Conservation (phyloP, 345 rosid species). For the Clausena lansium region DNA sequence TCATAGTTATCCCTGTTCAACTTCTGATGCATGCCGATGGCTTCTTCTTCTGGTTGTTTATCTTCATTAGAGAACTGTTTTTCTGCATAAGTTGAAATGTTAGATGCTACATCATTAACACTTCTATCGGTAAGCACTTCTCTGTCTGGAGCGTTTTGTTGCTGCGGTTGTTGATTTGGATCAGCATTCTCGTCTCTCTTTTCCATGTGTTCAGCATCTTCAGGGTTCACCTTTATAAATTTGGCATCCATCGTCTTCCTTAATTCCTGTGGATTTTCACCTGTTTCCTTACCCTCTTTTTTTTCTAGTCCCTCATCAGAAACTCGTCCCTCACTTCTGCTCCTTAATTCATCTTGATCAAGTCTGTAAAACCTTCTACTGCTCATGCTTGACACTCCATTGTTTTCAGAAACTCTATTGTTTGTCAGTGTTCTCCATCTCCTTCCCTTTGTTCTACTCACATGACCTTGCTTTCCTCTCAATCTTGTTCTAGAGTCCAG, state of each 20-base stretch:
- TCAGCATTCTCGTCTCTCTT: not conserved
- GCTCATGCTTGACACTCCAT: not conserved
- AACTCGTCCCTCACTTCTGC: conserved; percentile 15
- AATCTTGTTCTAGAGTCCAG: conserved; percentile 7
- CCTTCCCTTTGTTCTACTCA: conserved; percentile 28
- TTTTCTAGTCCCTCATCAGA: not conserved
- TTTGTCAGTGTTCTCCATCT: conserved; percentile 32
- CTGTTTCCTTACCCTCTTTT: not conserved
- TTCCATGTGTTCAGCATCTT: conserved; percentile 5
- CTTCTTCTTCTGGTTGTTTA: conserved; percentile 19
- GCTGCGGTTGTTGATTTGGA: conserved; percentile 6
- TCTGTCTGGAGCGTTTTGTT: not conserved
- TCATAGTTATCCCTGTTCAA: conserved; percentile 5
- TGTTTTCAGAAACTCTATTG: conserved; percentile 14
- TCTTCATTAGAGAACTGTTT: conserved; percentile 11
- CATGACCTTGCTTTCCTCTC: conserved; percentile 10
- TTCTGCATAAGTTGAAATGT: not conserved
- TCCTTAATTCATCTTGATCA: not conserved
- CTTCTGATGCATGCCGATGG: not conserved
- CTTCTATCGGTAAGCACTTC: conserved; percentile 4
- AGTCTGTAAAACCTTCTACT: conserved; percentile 10
- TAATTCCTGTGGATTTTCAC: not conserved
- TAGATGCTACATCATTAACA: not conserved
- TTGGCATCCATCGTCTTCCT: conserved; percentile 1
- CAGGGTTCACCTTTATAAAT: conserved; percentile 14